These are phyloP conservation scores for Trametes gibbosa DNA, from an alignment of 768 basidiomycete genomes.

Conservation along the genomic window DNA sequence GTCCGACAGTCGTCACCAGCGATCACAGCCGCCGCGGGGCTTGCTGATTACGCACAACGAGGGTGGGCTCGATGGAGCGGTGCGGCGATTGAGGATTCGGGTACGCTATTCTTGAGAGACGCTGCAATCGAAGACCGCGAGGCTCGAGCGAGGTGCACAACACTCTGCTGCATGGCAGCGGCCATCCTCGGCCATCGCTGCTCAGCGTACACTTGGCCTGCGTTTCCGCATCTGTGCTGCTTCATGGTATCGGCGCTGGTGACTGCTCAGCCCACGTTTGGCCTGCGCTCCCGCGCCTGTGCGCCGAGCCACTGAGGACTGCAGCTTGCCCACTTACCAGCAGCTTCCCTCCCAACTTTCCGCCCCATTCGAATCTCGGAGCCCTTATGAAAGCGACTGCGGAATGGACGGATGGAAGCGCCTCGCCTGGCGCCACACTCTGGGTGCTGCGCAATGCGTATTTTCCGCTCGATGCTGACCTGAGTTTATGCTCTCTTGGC, in stretches of 20 bases:
- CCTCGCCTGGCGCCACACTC: neutral
- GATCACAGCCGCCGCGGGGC: constrained; percentile 5
- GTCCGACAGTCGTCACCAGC: constrained; percentile 3
- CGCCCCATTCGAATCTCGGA: neutral
- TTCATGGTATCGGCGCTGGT: too few species aligned
- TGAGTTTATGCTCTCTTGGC: neutral
- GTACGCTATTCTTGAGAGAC: constrained; percentile 4
- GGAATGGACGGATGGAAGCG: neutral
- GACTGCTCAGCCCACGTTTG: neutral
- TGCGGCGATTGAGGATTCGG: neutral
- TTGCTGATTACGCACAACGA: neutral
- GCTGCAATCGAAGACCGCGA: neutral
- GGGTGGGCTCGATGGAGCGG: constrained; percentile 7
- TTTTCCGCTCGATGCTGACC: too few species aligned
- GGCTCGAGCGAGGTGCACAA: constrained; percentile 7
- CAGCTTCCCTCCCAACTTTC: neutral
- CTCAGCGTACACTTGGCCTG: neutral
- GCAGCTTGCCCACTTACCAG: neutral
- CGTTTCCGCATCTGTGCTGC: neutral
- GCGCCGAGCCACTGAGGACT: neutral
- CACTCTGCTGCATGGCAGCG: neutral
- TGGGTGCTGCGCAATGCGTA: neutral
- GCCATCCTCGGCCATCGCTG: too few species aligned
- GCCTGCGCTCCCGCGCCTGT: neutral
- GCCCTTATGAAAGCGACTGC: neutral